Evolutionary conservation across 108 stramenopile genomes (phyloP).

Genomic region (Cyclostephanos invisitatus): DNA sequence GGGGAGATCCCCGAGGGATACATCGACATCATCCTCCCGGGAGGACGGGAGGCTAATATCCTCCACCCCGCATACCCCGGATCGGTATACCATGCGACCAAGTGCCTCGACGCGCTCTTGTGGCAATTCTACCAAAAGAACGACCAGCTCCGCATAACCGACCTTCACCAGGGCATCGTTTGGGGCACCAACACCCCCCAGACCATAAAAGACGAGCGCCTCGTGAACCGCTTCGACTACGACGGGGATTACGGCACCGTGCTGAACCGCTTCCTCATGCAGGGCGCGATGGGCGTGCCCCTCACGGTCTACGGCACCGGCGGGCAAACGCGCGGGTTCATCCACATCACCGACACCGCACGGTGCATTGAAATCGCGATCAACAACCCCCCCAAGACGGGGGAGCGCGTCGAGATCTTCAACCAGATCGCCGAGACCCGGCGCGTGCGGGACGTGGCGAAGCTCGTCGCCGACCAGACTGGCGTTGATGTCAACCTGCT

Average conservation of each 20-base stretch:
- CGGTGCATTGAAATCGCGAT: constrained; percentile 97
- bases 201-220: constrained; percentile 91
- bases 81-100: constrained; percentile 95
- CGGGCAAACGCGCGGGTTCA: constrained; percentile 97
- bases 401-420: constrained; percentile 95
- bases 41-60: constrained; percentile 89
- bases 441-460: constrained; percentile 94
- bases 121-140: constrained; percentile 99
- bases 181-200: constrained; percentile 99
- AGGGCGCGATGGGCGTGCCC: constrained; percentile 95
- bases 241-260: constrained; percentile 99
- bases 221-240: constrained; percentile 98
- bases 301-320: constrained; percentile 98
- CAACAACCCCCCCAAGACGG: constrained; percentile 91
- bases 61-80: constrained; percentile 98
- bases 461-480: constrained; percentile 90
- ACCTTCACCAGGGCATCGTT: constrained; percentile 99
- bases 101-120: constrained; percentile 95
- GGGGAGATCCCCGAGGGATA: constrained; percentile 99
- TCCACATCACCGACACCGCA: constrained; percentile 96
- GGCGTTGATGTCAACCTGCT: constrained; percentile 91
- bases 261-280: constrained; percentile 98
- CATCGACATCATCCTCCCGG: constrained; percentile 96
- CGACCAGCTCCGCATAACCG: constrained; percentile 93
- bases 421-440: constrained; percentile 98